Percentiles rank a stretch among this genome's conserved stretches.
These are phyloP conservation scores for Lepiota brunneoincarnata DNA, from an alignment of 768 basidiomycete species.

Conservation along the genomic window DNA sequence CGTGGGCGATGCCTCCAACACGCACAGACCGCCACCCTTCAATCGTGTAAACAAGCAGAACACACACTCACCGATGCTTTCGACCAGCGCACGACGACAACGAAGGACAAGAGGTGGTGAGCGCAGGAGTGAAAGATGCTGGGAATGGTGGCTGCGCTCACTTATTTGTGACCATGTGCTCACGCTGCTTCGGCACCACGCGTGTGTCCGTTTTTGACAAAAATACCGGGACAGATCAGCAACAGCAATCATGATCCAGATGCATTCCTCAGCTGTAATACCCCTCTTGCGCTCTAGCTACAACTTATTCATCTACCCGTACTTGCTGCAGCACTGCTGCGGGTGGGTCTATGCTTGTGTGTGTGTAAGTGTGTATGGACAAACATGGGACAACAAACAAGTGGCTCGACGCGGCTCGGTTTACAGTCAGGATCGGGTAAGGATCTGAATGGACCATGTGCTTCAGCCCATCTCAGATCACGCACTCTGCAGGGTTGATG, in stretches of 20 bases:
- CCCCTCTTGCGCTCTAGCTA: conserved; percentile 4
- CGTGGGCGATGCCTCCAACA: not conserved
- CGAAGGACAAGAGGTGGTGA: conserved; percentile 21
- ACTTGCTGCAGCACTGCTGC: too few species aligned
- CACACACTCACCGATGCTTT: conserved; percentile 7
- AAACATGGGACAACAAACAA: not conserved
- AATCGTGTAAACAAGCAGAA: not conserved
- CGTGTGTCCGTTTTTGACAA: conserved; percentile 8
- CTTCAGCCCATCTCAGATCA: conserved; percentile 10
- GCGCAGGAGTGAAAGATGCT: conserved; percentile 25
- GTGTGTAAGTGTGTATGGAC: not conserved
- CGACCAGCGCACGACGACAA: conserved; percentile 17
- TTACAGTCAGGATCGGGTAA: not conserved
- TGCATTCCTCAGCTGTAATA: conserved; percentile 13
- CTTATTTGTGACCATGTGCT: conserved; percentile 24
- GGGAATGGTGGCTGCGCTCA: conserved; percentile 19
- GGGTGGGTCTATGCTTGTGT: too few species aligned
- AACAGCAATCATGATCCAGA: conserved; percentile 14
- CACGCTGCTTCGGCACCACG: conserved; percentile 11
- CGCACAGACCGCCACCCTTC: not conserved
- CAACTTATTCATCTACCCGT: too few species aligned
- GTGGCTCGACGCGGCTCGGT: not conserved
- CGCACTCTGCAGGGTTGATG: not conserved
- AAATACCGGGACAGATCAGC: conserved; percentile 8
- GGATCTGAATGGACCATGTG: conserved; percentile 13